Evolutionary conservation across 345 rosid genomes (phyloP).

Genomic region (Populus pruinosa): DNA sequence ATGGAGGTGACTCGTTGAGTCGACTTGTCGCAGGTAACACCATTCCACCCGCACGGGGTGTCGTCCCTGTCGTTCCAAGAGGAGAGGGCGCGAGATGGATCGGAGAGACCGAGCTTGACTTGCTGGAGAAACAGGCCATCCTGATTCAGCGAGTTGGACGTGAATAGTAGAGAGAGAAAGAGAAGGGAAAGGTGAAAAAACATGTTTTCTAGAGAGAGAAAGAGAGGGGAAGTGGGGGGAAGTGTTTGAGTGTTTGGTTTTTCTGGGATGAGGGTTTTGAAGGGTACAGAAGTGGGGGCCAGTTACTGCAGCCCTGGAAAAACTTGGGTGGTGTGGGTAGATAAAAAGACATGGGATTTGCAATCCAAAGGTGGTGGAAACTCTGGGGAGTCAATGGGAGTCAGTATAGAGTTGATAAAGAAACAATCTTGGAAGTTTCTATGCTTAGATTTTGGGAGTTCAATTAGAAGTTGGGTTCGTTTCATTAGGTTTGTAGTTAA

Average conservation of each 20-base stretch:
- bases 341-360: neutral
- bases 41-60: conserved; percentile 71
- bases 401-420: neutral
- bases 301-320: neutral
- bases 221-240: neutral
- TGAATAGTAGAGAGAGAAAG: conserved; percentile 7
- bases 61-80: conserved; percentile 66
- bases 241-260: neutral
- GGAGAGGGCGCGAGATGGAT: conserved; percentile 50
- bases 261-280: neutral
- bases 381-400: conserved; percentile 5
- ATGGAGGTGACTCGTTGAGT: conserved; percentile 46
- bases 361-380: no score
- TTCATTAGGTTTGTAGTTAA: neutral
- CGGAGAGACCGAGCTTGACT: conserved; percentile 55
- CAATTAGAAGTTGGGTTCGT: neutral
- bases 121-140: conserved; percentile 73
- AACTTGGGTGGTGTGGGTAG: no score
- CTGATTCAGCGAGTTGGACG: conserved; percentile 45
- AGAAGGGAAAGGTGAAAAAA: conserved; percentile 30
- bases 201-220: conserved; percentile 22
- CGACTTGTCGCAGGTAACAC: conserved; percentile 51
- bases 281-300: neutral
- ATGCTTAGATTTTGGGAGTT: neutral
- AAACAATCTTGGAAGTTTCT: no score